Percentiles rank a stretch among this genome's conserved stretches.
These are phyloP conservation scores for Sporothrix curviconia DNA, from an alignment of 2,329 filamentous ascomycete species.

Conservation along the genomic window DNA sequence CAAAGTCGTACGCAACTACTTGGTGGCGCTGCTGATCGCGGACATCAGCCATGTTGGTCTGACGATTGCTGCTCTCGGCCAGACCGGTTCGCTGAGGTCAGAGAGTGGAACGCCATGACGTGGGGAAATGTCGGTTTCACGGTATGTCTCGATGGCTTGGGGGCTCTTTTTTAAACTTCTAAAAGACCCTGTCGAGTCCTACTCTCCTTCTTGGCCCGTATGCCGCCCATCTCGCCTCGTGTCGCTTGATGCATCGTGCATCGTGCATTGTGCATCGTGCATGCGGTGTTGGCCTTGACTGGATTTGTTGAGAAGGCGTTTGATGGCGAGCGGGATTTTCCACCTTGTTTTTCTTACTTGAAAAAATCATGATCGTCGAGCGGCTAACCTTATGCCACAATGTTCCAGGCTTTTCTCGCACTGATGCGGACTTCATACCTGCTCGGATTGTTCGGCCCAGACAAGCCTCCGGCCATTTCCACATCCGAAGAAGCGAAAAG, in stretches of 20 bases:
- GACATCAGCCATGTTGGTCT: slow-evolving; percentile 63
- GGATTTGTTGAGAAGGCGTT: neutral
- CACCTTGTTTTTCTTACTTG: too few relatives aligned
- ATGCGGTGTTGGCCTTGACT: neutral
- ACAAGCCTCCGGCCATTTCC: slow-evolving; percentile 22
- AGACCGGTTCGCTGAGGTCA: slow-evolving; percentile 45
- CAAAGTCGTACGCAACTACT: slow-evolving; percentile 59
- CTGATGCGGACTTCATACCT: slow-evolving; percentile 52
- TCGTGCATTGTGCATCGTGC: neutral
- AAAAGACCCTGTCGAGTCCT: too few relatives aligned
- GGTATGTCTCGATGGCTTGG: slow-evolving; percentile 30
- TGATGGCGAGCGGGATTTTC: too few relatives aligned
- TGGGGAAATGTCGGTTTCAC: slow-evolving; percentile 68
- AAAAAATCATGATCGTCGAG: too few relatives aligned
- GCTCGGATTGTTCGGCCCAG: slow-evolving; percentile 51
- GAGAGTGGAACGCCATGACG: slow-evolving; percentile 61
- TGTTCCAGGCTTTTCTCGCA: slow-evolving; percentile 45
- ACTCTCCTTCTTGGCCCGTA: too few relatives aligned
- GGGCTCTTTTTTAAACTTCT: too few relatives aligned
- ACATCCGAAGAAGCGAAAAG: slow-evolving; percentile 18
- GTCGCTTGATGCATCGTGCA: neutral
- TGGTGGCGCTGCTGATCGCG: slow-evolving; percentile 57
- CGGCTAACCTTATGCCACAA: neutral
- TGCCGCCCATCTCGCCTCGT: too few relatives aligned
- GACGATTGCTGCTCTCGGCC: slow-evolving; percentile 53